Evolutionary conservation across 2,329 filamentous ascomycete genomes (phyloP).

Genomic region (Aureobasidium sp.): DNA sequence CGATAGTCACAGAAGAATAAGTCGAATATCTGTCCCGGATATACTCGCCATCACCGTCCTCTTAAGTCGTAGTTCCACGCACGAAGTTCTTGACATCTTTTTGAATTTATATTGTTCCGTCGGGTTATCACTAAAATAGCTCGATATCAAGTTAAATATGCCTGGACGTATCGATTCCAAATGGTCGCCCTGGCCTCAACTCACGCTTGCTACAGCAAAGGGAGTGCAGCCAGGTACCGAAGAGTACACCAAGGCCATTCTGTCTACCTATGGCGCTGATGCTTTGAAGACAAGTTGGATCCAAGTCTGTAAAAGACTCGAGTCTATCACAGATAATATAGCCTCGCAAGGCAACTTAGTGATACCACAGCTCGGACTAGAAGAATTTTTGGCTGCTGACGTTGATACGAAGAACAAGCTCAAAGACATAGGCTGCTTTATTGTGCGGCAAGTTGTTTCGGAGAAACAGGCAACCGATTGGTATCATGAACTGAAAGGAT

Average conservation of each 20-base stretch:
- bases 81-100: too few species aligned
- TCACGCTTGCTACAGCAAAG: not conserved
- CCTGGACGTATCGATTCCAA: not conserved
- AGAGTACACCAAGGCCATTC: constrained; percentile 1
- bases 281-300: constrained; percentile 8
- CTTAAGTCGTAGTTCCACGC: too few species aligned
- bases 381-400: constrained; percentile 1
- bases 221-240: constrained; percentile 2
- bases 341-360: not conserved
- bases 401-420: not conserved
- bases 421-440: constrained; percentile 13
- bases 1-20: not conserved
- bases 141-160: not conserved
- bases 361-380: constrained; percentile 2
- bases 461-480: constrained; percentile 3
- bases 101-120: too few species aligned
- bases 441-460: not conserved
- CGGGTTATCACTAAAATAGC: not conserved
- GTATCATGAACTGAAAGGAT: constrained; percentile 10
- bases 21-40: not conserved
- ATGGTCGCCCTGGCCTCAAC: constrained; percentile 11
- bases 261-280: not conserved
- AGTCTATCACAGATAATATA: constrained; percentile 29
- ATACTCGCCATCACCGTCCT: not conserved
- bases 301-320: not conserved